A percentile compares a stretch with the other conserved stretches of the same genome.
Evolutionary conservation across 2,329 filamentous ascomycete genomes (phyloP).

Genomic region (Zopfia rhizophila): DNA sequence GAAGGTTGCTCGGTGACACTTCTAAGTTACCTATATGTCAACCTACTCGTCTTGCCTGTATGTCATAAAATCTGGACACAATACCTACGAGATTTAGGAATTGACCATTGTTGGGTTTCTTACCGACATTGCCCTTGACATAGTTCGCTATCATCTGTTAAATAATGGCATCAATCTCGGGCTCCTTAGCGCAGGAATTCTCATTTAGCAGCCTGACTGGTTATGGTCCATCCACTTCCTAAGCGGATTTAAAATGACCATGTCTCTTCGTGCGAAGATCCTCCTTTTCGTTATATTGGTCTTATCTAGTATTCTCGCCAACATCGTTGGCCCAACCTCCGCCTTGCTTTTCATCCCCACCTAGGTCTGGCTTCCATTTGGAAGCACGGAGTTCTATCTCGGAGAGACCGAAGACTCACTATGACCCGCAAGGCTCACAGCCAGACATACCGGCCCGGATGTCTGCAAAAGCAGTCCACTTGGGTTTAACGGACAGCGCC

Average conservation of each 20-base stretch:
- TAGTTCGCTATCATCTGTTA: slow-evolving; percentile 3
- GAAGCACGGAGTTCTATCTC: slow-evolving; percentile 9
- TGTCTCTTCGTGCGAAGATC: too few species aligned
- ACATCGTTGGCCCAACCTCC: slow-evolving; percentile 9
- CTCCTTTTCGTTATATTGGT: slow-evolving; percentile 4
- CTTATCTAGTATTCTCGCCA: neutral
- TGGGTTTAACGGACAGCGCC: neutral
- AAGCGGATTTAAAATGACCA: too few species aligned
- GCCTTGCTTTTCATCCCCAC: slow-evolving; percentile 10
- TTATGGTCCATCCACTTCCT: slow-evolving; percentile 11
- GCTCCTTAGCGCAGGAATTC: slow-evolving; percentile 9
- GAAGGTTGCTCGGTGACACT: too few species aligned
- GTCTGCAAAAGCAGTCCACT: neutral
- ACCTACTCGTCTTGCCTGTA: too few species aligned
- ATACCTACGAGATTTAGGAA: slow-evolving; percentile 1
- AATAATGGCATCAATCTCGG: slow-evolving; percentile 12
- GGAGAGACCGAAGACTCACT: neutral
- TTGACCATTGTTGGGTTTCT: slow-evolving; percentile 2
- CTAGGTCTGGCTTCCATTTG: slow-evolving; percentile 3
- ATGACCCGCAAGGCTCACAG: slow-evolving; percentile 2
- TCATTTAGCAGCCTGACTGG: slow-evolving; percentile 7
- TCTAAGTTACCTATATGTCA: too few species aligned
- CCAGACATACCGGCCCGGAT: slow-evolving; percentile 5
- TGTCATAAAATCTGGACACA: too few species aligned
- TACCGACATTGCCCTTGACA: slow-evolving; percentile 1